Evolutionary conservation across 2,329 filamentous ascomycete genomes (phyloP), one percentile per base, ranked within the genome.

Genomic region (Alternaria brassicicola): DNA sequence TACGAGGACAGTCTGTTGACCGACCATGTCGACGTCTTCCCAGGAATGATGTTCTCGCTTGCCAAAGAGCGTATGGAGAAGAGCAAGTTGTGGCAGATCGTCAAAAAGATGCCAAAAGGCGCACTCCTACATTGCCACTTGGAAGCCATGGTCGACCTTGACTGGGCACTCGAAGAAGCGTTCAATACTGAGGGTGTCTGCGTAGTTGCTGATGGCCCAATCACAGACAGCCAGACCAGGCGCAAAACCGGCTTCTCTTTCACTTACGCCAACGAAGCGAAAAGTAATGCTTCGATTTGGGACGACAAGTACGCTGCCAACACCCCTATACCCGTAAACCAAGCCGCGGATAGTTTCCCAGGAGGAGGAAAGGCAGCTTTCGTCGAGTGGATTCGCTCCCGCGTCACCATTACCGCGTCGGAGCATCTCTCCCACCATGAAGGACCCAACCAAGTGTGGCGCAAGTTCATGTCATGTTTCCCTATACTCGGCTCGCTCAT

Each of bases 11-110:
- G 83, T 42, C 80, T 92, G 3, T 88, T 89, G 3, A 84, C 85
- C 63, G 79, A 86, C 55, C 82, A 87, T 67, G 84, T 86, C 60
- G 86, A 87, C 65, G 81, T 94, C 49, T 92, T 90, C 73, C 92
- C 92, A 0, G 93, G 93, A 10, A 96, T 97, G 89, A 95, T 96
- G 90, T 97, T 97, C 78, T 88, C 86, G 33, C 83, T 94, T 33
- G 92, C 92, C 67, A 94, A 93, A 77, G 85, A 88, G n/a, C 86
- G 87, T 35, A 96, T 97, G 87, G 92, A 96, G 78, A 83, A 83
- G 66, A 96, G 92, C 13, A 88, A 88, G 71, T 82, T 97, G 23
- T 98, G 92, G 92, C 84, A 87, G 64, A 95, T 97, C 67, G 85
- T 97, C 15, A 86, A 88, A 58, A 85, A 82, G 63, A 92, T 98